Conservation (phyloP, 768 basidiomycete species). For the Gelatoporia subvermispora region DNA sequence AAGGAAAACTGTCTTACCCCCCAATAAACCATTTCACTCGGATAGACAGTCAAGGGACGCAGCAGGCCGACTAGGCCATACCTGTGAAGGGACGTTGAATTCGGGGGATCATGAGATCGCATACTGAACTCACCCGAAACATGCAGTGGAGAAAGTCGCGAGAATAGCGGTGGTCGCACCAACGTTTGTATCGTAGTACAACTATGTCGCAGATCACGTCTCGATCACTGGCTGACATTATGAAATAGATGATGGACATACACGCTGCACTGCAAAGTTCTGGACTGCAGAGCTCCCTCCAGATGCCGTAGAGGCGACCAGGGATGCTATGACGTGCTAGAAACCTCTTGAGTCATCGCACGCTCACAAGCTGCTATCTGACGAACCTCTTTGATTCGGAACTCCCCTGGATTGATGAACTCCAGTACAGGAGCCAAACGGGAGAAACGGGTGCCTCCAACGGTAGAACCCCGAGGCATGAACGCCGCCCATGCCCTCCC, state of each 20-base stretch:
- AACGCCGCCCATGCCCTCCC: constrained; percentile 47
- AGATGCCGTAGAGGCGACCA: constrained; percentile 54
- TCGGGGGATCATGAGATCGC: too few species aligned
- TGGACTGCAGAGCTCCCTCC: constrained; percentile 47
- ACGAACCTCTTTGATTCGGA: constrained; percentile 52
- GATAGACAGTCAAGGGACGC: constrained; percentile 55
- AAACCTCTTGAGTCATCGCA: not conserved
- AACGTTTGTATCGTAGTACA: constrained; percentile 56
- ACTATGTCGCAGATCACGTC: constrained; percentile 25
- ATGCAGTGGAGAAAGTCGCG: constrained; percentile 59
- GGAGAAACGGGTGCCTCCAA: constrained; percentile 40
- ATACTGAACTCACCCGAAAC: constrained; percentile 56
- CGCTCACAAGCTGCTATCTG: not conserved
- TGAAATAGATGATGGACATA: constrained; percentile 19
- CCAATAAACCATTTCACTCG: constrained; percentile 65
- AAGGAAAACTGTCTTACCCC: constrained; percentile 27
- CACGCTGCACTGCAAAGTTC: constrained; percentile 60
- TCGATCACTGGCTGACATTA: not conserved
- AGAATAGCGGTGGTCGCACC: constrained; percentile 52
- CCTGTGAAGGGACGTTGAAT: constrained; percentile 25
- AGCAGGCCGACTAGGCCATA: constrained; percentile 58
- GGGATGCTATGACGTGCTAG: constrained; percentile 53
- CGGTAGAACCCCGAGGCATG: constrained; percentile 37
- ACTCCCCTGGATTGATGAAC: constrained; percentile 55
- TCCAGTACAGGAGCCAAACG: constrained; percentile 35